Evolutionary conservation across 129 eudicot species (phyloP).

Genomic region (Lonicera japonica): DNA sequence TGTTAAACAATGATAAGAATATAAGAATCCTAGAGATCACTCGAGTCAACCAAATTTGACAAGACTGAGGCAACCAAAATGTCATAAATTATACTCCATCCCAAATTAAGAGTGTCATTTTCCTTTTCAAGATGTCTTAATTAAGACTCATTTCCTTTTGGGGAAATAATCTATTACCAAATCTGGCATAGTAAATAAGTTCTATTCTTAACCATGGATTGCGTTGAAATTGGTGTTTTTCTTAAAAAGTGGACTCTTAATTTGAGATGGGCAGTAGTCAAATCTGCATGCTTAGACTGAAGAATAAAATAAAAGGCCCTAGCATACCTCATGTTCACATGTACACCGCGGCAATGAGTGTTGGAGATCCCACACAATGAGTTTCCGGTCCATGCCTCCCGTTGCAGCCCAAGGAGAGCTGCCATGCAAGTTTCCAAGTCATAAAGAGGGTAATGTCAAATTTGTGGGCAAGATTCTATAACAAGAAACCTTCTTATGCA

Average conservation of each 20-base stretch:
- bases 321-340: constrained; percentile 77
- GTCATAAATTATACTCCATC: background rate
- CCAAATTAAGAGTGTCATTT: no score
- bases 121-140: no score
- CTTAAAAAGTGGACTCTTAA: no score
- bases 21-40: background rate
- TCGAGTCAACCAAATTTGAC: no score
- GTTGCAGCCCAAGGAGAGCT: constrained; percentile 89
- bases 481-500: background rate
- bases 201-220: no score
- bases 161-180: no score
- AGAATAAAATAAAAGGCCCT: background rate
- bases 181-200: no score
- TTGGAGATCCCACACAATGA: constrained; percentile 82
- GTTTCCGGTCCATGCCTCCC: constrained; percentile 86
- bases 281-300: background rate
- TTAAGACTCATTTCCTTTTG: no score
- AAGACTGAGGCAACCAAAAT: background rate
- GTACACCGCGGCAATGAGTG: constrained; percentile 61
- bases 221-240: no score
- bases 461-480: background rate
- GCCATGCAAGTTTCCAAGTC: constrained; percentile 20
- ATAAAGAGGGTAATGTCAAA: background rate
- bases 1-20: background rate
- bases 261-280: background rate